Base-by-base conservation (phyloP, 306 rosid genomes). In the Corylus avellana region DNA sequence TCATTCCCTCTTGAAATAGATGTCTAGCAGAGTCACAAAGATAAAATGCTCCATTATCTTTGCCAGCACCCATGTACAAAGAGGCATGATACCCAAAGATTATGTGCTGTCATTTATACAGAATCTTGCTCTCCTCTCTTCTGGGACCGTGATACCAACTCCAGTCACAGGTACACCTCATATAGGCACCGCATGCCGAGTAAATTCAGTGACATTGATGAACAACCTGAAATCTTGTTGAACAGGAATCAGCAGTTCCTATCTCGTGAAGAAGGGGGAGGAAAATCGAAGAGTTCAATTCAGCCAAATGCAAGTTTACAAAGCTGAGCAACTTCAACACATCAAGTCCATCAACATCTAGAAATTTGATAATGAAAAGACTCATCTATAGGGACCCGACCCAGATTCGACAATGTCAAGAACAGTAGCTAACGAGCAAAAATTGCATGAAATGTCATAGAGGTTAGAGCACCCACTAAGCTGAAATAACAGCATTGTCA, bases 1-100 rank as follows among this genome's bases (percentile, higher is more conserved):
- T 68, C 20, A 4, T 63, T 68, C 50, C 51, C 51, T 39, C 53
- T 68, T 68, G 72, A 67, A 39, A 42, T 68, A 51, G 72, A 68
- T 42, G 29, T 8, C 58, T 22, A 63, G 61, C 76, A 46, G 16
- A 70, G 11, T 62, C 48, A 46, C 29, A 62, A 39, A 66, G 67
- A 64, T 72, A 9, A 13, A 68, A 42, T 37, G 12, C 22, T 25
- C 22, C 47, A 64, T 35, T 16, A 67, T 67, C 22, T 7, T 17
- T 67, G 29, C 70, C 12, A 32, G 66, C 4, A 59, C 22, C 27
- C 39, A 9, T 20, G 32, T 22, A 0, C 22, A 58, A 20, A 58
- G 4, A 16, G 18, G 47, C 4, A 63, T 4, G 46, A 63, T 63
- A 11, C 70, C 50, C 14, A 42, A 67, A 42, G 29, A 42, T 42